Percentiles rank a stretch among this genome's conserved stretches.
phyloP scores from a whole-genome alignment of 352 stramenopile genomes.

The Globisporangium paroecandrum region DNA sequence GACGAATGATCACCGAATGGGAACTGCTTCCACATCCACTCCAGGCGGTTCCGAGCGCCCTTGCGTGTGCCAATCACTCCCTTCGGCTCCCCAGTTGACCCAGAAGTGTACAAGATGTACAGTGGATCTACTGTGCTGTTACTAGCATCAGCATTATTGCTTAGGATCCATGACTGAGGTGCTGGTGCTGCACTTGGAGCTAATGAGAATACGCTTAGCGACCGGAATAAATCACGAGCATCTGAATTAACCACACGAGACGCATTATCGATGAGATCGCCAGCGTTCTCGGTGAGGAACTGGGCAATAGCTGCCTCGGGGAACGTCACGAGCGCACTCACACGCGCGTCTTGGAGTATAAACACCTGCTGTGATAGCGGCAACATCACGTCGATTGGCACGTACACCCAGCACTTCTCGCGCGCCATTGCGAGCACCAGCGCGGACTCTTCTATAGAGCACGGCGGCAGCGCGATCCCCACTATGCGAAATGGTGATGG shows the following conservation, averaged over 20 bases:
- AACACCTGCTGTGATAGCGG: constrained; percentile 27
- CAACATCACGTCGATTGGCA: constrained; percentile 38
- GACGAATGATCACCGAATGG: constrained; percentile 23
- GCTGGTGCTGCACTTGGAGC: background rate
- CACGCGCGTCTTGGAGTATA: constrained; percentile 23
- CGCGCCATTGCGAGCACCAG: constrained; percentile 33
- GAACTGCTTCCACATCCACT: constrained; percentile 45
- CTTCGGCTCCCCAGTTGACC: constrained; percentile 39
- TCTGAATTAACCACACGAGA: background rate
- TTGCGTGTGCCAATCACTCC: constrained; percentile 45
- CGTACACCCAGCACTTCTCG: constrained; percentile 35
- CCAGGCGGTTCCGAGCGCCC: constrained; percentile 37
- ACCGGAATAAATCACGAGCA: constrained; percentile 12
- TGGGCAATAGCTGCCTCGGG: constrained; percentile 19
- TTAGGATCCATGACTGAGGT: background rate
- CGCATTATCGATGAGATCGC: background rate
- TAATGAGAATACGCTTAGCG: constrained; percentile 23
- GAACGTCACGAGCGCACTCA: constrained; percentile 32
- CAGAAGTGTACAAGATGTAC: constrained; percentile 64
- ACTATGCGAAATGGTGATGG: constrained; percentile 22
- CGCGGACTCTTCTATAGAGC: constrained; percentile 46
- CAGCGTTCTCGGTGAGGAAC: constrained; percentile 12
- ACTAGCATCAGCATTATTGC: background rate
- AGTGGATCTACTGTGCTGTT: constrained; percentile 19
- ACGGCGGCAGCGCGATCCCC: constrained; percentile 39